A percentile compares a stretch with the other conserved stretches of the same genome.
These are phyloP conservation scores for Candida gigantensis DNA, from an alignment of 1,139 yeast genomes.

Conservation along the genomic window DNA sequence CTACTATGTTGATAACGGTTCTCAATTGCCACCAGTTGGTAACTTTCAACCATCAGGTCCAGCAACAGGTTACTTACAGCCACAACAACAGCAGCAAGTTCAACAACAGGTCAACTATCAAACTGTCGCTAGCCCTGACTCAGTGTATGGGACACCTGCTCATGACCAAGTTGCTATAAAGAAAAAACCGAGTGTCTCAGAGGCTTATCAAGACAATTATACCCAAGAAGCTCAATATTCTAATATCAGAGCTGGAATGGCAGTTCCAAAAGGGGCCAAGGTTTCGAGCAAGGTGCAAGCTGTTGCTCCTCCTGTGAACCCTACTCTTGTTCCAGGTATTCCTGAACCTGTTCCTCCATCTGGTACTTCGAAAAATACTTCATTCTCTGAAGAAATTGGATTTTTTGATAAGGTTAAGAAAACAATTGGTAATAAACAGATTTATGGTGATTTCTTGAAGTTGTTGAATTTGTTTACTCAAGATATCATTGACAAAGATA, in stretches of 20 bases:
- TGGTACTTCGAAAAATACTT: slow-evolving; percentile 51
- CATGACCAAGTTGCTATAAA: slow-evolving; percentile 21
- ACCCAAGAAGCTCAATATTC: slow-evolving; percentile 56
- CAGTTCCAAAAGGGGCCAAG: slow-evolving; percentile 10
- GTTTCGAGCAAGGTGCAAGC: slow-evolving; percentile 14
- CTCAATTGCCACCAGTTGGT: slow-evolving; percentile 92
- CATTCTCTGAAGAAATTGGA: slow-evolving; percentile 77
- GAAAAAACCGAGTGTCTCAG: slow-evolving; percentile 30
- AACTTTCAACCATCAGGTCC: slow-evolving; percentile 74
- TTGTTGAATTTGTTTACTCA: slow-evolving; percentile 84
- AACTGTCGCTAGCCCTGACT: slow-evolving; percentile 18
- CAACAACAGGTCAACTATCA: slow-evolving; percentile 19
- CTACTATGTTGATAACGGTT: slow-evolving; percentile 27
- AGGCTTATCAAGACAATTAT: slow-evolving; percentile 36
- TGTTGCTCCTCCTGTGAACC: slow-evolving; percentile 37
- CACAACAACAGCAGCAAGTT: slow-evolving; percentile 5
- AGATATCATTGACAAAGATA: slow-evolving; percentile 80
- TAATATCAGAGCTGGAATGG: slow-evolving; percentile 46
- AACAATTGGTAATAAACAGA: slow-evolving; percentile 84
- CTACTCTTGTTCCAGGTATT: slow-evolving; percentile 79
- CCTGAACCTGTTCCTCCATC: slow-evolving; percentile 85
- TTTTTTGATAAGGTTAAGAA: slow-evolving; percentile 93
- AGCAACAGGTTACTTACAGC: slow-evolving; percentile 22
- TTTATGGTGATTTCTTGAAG: slow-evolving; percentile 88
- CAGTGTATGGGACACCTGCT: slow-evolving; percentile 13